Evolutionary conservation across 2,329 filamentous ascomycete genomes (phyloP), one percentile per base, ranked within the genome.

Genomic region (Aspergillus brunneoviolaceus): DNA sequence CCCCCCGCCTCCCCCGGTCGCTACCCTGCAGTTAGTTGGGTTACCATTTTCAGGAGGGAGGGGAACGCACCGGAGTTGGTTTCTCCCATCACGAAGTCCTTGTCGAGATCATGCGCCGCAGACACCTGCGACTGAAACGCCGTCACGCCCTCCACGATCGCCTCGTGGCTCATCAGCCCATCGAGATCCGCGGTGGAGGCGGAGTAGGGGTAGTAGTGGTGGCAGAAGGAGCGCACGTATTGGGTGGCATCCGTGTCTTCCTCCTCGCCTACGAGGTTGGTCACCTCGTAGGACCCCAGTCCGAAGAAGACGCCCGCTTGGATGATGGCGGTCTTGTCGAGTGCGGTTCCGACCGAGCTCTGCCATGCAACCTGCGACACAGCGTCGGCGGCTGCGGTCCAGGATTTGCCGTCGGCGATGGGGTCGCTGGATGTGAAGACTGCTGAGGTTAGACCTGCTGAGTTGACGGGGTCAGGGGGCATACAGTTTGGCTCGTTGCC

Each of bases 401-500:
- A 77, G 1, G 67, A 57, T 1, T 55, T 49, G 0, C 72, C 67
- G 5, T 70, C 47, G 7, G 66, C 63, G 27, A 66, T 72, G 0
- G 70, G 68, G 29, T 72, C 71, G n/a, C 59, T 67, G 33, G 35
- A 51, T 1, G 60, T 57, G 45, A 65, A 72, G 59, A 72, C 69
- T 72, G 16, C 1, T 6, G 14, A 29, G 19, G 7, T 35, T 45
- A 27, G 35, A 10, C 1, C 9, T 23, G 2, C 19, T n/a, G 4
- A n/a, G 21, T 19, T 19, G 7, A 5, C 1, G 7, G 31, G 0
- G 3, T 25, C 10, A 2, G 5, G 7, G 1, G 6, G 23, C 79
- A 63, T 65, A 84, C 82, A 84, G 62, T 85, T 81, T 3, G 84
- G 84, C 58, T 86, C 83, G 64, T 86, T 86, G 1, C 84, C 83